Evolutionary conservation across 139 green algal genomes (phyloP), one percentile per base, ranked within the genome.

Genomic region (Penium margaritaceum): DNA sequence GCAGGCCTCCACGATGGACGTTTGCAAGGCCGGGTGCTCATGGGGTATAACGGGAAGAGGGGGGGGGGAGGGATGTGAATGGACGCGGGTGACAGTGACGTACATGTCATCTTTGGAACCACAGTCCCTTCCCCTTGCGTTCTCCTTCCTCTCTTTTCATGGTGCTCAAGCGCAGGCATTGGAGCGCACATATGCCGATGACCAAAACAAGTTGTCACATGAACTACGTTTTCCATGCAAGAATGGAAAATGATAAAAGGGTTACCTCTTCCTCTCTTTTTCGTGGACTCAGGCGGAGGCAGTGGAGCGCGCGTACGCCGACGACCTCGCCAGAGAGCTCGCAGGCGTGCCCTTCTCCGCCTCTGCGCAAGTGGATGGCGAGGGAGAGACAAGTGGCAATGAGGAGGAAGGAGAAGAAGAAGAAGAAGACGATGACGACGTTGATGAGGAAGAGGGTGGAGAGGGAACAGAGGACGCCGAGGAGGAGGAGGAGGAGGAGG

Each of bases 401-500:
- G 39, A 66, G 27, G 53, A 53, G 24, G 70, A 39, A 19, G 63
- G 36, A 5, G 55, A 9, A 2, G 76, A 27, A 34, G 61, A 24
- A 19, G 41, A 30, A 0, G 36, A 30, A 15, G 46, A 41, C 19
- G 46, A 53, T 7, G n/a, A 29, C 17, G 36, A 70, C 29, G 36
- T 73, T 14, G 51, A 5, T 24, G 39, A 66, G 19, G 64, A 38
- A 57, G 70, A 29, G 14, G 63, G 36, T 0, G 55, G 24, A 17
- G 76, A 24, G 39, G 62, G 29, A 19, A 29, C 34, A 1, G 36
- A 60, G 6, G 47, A 70, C 1, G 12, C n/a, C 53, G 30, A 69
- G 51, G 67, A 71, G 19, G 68, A 74, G 14, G 76, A 85, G 7
- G 79, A 79, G 24, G 62, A 78, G 61, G 74, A 63, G 9, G 74